These are phyloP conservation scores for Dendrobium nobile DNA, from an alignment of 106 monocot species.

Conservation along the genomic window DNA sequence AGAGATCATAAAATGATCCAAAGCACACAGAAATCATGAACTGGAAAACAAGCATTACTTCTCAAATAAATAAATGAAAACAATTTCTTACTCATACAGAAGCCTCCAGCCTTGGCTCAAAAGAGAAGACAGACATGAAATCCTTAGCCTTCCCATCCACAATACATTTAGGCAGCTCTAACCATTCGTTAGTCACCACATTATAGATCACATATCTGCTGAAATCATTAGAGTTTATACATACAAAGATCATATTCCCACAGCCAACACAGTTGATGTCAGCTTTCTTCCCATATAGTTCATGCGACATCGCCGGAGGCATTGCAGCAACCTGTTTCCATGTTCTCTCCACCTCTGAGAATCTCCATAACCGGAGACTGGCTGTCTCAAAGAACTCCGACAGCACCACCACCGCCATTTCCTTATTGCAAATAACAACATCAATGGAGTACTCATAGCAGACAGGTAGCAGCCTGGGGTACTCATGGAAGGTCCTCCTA, in stretches of 20 bases:
- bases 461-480: conserved; percentile 44
- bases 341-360: conserved; percentile 15
- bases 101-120: conserved; percentile 80
- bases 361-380: conserved; percentile 69
- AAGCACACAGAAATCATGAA: too few relatives aligned
- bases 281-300: conserved; percentile 54
- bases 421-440: conserved; percentile 33
- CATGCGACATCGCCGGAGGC: conserved; percentile 79
- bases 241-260: conserved; percentile 52
- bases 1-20: too few relatives aligned
- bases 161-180: conserved; percentile 58
- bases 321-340: conserved; percentile 74
- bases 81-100: conserved; percentile 24
- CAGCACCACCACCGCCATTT: conserved; percentile 45
- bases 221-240: conserved; percentile 46
- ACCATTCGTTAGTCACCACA: conserved; percentile 38
- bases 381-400: conserved; percentile 74
- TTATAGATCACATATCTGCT: conserved; percentile 46
- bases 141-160: conserved; percentile 47
- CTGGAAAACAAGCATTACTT: neutral
- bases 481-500: conserved; percentile 12
- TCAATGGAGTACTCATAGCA: conserved; percentile 34
- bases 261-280: conserved; percentile 76
- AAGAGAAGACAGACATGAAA: conserved; percentile 71
- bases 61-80: neutral